These are phyloP conservation scores for Prototheca wickerhamii DNA, from an alignment of 163 green algal genomes.

Conservation along the genomic window DNA sequence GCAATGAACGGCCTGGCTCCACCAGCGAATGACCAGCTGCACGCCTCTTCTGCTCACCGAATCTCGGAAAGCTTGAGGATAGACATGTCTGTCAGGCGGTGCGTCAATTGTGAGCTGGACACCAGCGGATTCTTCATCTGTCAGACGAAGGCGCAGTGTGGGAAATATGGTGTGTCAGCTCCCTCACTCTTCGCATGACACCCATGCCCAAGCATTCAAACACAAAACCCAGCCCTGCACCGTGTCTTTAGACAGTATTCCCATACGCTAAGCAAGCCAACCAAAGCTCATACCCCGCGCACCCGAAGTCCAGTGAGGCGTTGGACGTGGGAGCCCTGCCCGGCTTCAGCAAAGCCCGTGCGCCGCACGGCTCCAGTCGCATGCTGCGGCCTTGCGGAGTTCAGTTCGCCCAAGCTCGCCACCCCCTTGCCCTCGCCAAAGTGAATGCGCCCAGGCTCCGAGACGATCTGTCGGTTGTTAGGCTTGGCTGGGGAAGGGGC, in stretches of 20 bases:
- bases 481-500: background rate
- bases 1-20: no score
- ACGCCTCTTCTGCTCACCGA: no score
- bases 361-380: background rate
- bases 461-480: background rate
- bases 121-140: constrained; percentile 32
- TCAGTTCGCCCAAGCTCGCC: no score
- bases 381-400: no score
- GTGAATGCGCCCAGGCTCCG: background rate
- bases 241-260: no score
- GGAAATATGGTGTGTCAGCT: background rate
- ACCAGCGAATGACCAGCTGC: no score
- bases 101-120: constrained; percentile 22
- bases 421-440: background rate
- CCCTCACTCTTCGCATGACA: background rate
- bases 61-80: background rate
- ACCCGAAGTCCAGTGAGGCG: constrained; percentile 15
- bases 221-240: no score
- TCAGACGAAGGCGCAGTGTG: background rate
- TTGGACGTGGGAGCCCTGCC: constrained; percentile 17
- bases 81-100: constrained; percentile 4
- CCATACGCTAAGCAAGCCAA: no score
- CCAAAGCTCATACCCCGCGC: no score
- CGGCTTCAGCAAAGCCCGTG: constrained; percentile 11
- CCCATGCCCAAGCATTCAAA: no score